Percentiles rank a stretch among this genome's conserved stretches.
Conservation (phyloP, 805 yeast genomes). For the Pichia ethanolica region DNA sequence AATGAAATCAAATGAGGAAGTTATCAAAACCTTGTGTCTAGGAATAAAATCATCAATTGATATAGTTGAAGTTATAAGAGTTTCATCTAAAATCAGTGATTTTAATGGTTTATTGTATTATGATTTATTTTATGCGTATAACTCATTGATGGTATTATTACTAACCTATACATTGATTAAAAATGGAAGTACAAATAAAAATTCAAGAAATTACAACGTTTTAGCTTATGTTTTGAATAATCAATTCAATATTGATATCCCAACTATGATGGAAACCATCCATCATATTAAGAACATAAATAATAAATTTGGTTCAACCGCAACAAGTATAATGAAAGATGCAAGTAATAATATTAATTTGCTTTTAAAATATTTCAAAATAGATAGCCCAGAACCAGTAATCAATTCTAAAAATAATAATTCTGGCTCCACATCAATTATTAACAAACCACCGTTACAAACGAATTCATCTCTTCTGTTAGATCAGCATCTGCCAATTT, state of each 20-base stretch:
- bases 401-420: too few species aligned
- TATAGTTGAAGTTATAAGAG: constrained; percentile 21
- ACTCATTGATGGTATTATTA: constrained; percentile 29
- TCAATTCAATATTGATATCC: constrained; percentile 7
- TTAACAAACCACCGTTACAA: too few species aligned
- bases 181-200: constrained; percentile 6
- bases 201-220: constrained; percentile 3
- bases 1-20: constrained; percentile 20
- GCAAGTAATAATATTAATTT: constrained; percentile 28
- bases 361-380: constrained; percentile 16
- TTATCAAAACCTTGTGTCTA: constrained; percentile 24
- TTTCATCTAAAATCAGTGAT: constrained; percentile 9
- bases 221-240: constrained; percentile 6
- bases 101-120: constrained; percentile 29
- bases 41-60: constrained; percentile 29
- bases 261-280: constrained; percentile 11
- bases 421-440: too few species aligned
- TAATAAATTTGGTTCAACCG: constrained; percentile 9
- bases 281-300: constrained; percentile 13
- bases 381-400: neutral
- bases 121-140: constrained; percentile 33
- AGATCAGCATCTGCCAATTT: too few species aligned
- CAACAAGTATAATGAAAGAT: constrained; percentile 27
- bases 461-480: too few species aligned
- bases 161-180: constrained; percentile 25